Conservation (phyloP, 495 filamentous ascomycete genomes). For the Podospora pseudoanserina region DNA sequence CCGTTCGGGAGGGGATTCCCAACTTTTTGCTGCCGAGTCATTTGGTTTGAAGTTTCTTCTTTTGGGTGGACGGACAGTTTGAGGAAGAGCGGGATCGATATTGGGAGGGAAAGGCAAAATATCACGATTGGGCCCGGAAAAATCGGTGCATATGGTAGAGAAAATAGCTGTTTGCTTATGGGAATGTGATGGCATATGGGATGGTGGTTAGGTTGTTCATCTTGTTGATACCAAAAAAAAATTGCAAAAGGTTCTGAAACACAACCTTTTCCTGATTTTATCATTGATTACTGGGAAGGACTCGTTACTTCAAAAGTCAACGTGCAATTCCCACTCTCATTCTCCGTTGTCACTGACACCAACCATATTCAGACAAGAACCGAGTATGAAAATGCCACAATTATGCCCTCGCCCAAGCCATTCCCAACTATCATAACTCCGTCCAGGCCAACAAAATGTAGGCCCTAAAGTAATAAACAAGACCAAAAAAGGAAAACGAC, state of each 20-base stretch:
- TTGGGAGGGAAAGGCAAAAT: too few species aligned
- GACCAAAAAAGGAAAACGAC: constrained; percentile 4
- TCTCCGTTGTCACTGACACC: too few species aligned
- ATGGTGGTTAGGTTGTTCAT: not conserved
- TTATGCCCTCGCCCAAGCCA: not conserved
- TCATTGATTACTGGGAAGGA: too few species aligned
- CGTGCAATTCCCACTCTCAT: too few species aligned
- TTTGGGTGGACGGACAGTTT: not conserved
- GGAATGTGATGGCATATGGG: too few species aligned
- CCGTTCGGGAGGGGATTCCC: constrained; percentile 88
- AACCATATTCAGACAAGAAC: too few species aligned
- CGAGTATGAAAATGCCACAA: not conserved
- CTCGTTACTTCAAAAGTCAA: too few species aligned
- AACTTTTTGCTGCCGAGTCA: constrained; percentile 95
- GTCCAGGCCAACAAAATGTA: not conserved
- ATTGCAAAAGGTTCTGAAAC: not conserved
- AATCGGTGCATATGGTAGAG: too few species aligned
- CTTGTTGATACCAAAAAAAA: not conserved
- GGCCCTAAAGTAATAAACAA: not conserved
- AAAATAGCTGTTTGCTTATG: too few species aligned
- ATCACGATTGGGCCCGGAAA: too few species aligned
- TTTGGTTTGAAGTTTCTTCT: constrained; percentile 53
- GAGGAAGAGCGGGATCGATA: too few species aligned
- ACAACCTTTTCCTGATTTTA: not conserved
- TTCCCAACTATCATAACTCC: not conserved